A percentile compares a stretch with the other conserved stretches of the same genome.
Evolutionary conservation across 768 basidiomycete species (phyloP).

Genomic region (Auriculariales sp.): DNA sequence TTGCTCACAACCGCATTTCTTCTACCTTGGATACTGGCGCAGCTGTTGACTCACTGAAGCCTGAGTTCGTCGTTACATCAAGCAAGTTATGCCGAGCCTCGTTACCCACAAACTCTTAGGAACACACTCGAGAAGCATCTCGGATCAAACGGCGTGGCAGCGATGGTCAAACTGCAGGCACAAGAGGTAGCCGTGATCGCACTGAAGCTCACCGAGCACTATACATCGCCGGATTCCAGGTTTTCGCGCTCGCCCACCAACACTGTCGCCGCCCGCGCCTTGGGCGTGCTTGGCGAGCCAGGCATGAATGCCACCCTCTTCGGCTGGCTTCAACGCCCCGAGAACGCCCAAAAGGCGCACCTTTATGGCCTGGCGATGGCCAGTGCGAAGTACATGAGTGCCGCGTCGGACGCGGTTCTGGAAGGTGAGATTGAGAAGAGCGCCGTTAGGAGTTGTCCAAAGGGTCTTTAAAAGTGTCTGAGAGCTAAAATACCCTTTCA

Average conservation of each 20-base stretch:
- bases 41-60: slow-evolving; percentile 1
- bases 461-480: not conserved
- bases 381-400: slow-evolving; percentile 39
- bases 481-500: not conserved
- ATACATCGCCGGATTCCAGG: slow-evolving; percentile 1
- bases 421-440: not conserved
- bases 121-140: slow-evolving; percentile 55
- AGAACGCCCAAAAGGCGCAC: slow-evolving; percentile 36
- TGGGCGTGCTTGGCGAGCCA: not conserved
- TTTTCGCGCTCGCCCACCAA: not conserved
- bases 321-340: slow-evolving; percentile 63
- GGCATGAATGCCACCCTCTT: slow-evolving; percentile 33
- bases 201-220: slow-evolving; percentile 11
- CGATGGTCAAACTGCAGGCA: slow-evolving; percentile 57
- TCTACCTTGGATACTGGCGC: slow-evolving; percentile 10
- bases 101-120: not conserved
- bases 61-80: not conserved
- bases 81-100: slow-evolving; percentile 4
- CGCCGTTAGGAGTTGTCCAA: not conserved
- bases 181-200: slow-evolving; percentile 63
- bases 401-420: not conserved
- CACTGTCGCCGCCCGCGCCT: not conserved
- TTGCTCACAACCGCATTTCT: slow-evolving; percentile 15
- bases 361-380: slow-evolving; percentile 66
- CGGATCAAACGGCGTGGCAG: slow-evolving; percentile 49